phyloP scores from a whole-genome alignment of 108 stramenopile species.

The Fragilaria crotonensis region DNA sequence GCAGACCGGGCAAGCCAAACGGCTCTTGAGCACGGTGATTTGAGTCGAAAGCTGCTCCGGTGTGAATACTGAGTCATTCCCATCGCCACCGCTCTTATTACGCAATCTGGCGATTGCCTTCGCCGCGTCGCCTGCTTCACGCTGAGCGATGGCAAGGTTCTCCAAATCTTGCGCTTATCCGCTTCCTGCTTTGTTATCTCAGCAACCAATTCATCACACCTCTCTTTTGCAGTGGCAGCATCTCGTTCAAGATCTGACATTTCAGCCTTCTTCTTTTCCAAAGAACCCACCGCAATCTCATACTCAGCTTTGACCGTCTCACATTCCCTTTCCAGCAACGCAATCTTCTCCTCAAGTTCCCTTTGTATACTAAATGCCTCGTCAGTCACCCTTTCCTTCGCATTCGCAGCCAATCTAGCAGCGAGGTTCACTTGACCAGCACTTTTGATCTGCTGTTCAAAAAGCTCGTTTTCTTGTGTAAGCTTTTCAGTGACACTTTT shows the following conservation, averaged over 20 bases:
- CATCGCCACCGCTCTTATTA: constrained; percentile 18
- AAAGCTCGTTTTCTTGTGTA: constrained; percentile 42
- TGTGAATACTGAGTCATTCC: constrained; percentile 47
- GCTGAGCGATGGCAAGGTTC: constrained; percentile 57
- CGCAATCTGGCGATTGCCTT: constrained; percentile 29
- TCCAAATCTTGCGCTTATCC: constrained; percentile 66
- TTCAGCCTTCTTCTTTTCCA: constrained; percentile 32
- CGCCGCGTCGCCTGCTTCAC: constrained; percentile 50
- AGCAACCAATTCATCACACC: constrained; percentile 68
- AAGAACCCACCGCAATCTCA: constrained; percentile 26
- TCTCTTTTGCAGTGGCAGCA: constrained; percentile 30
- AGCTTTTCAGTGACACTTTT: constrained; percentile 72
- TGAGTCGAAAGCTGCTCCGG: constrained; percentile 63
- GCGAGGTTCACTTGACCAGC: constrained; percentile 72
- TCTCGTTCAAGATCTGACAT: constrained; percentile 38
- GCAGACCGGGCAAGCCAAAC: constrained; percentile 82
- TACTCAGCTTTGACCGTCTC: constrained; percentile 20
- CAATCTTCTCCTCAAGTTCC: constrained; percentile 36
- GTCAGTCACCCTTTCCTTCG: constrained; percentile 67
- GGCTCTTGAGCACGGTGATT: constrained; percentile 57
- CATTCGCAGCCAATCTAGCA: constrained; percentile 75
- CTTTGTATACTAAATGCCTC: constrained; percentile 35
- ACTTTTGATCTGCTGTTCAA: constrained; percentile 69
- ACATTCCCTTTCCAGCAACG: constrained; percentile 25
- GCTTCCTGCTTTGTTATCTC: constrained; percentile 48